These are phyloP conservation scores for Trichoderma asperellum DNA, from an alignment of 2,329 filamentous ascomycete species.

Conservation along the genomic window DNA sequence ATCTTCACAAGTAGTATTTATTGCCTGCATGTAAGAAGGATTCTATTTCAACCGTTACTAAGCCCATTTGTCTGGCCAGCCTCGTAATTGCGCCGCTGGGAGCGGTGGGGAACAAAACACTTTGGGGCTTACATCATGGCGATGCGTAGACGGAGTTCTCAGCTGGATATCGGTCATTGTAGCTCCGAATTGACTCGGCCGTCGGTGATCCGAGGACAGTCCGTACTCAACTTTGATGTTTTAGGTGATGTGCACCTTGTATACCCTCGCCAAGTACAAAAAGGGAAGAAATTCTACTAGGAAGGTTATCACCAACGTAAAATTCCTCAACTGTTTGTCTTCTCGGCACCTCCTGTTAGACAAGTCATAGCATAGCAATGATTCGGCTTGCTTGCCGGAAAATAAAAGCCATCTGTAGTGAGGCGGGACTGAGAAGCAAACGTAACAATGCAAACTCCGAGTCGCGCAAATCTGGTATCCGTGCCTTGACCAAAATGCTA, in stretches of 20 bases:
- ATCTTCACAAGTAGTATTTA: background rate
- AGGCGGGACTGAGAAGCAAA: background rate
- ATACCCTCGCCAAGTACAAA: background rate
- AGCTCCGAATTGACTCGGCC: background rate
- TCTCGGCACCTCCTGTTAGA: background rate
- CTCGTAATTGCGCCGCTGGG: background rate
- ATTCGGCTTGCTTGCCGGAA: background rate
- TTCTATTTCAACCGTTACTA: background rate
- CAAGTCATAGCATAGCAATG: background rate
- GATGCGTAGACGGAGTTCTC: background rate
- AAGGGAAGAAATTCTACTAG: background rate
- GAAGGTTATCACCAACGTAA: background rate
- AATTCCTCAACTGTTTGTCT: background rate
- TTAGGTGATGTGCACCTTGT: background rate
- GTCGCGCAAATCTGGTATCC: background rate
- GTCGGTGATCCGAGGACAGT: background rate
- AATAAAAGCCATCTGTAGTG: background rate
- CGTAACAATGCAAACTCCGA: background rate
- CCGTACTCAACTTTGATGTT: background rate
- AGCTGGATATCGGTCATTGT: background rate
- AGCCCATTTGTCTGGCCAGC: background rate
- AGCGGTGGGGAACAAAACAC: background rate
- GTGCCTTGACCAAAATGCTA: background rate
- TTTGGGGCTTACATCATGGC: background rate
- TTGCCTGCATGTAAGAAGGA: background rate